Percentiles rank a stretch among this genome's conserved stretches.
Evolutionary conservation across 129 eudicot species (phyloP).

Genomic region (Flaveria sonorensis): DNA sequence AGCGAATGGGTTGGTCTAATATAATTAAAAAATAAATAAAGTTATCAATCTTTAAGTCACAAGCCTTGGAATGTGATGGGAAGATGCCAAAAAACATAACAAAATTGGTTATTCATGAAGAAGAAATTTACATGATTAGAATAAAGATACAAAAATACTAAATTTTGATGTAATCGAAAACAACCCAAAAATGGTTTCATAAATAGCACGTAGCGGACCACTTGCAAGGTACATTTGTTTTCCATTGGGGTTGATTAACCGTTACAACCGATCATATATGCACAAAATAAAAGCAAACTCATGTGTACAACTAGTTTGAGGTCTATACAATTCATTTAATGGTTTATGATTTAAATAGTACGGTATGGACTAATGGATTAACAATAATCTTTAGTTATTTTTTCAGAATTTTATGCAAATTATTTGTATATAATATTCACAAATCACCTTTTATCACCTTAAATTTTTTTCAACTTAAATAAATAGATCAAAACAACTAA

Average conservation of each 20-base stretch:
- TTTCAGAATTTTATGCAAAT: no score
- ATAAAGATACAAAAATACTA: background rate
- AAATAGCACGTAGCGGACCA: background rate
- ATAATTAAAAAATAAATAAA: background rate
- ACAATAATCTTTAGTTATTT: no score
- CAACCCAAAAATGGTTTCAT: background rate
- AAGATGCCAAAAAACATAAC: background rate
- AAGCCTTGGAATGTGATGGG: background rate
- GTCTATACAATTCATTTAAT: no score
- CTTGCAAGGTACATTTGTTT: conserved; percentile 2
- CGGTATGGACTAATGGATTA: no score
- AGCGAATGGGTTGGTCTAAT: background rate
- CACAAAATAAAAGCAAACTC: no score
- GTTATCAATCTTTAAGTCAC: conserved; percentile 5
- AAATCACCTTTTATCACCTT: no score
- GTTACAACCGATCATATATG: background rate
- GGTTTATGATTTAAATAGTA: no score
- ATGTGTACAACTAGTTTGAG: no score
- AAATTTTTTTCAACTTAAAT: no score
- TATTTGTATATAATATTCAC: no score
- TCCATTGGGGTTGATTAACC: background rate
- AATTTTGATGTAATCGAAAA: background rate
- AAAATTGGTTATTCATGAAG: background rate
- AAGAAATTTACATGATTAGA: background rate
- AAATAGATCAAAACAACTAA: no score